Base-by-base conservation (phyloP, 768 basidiomycete genomes). In the Tylopilus intermedius region DNA sequence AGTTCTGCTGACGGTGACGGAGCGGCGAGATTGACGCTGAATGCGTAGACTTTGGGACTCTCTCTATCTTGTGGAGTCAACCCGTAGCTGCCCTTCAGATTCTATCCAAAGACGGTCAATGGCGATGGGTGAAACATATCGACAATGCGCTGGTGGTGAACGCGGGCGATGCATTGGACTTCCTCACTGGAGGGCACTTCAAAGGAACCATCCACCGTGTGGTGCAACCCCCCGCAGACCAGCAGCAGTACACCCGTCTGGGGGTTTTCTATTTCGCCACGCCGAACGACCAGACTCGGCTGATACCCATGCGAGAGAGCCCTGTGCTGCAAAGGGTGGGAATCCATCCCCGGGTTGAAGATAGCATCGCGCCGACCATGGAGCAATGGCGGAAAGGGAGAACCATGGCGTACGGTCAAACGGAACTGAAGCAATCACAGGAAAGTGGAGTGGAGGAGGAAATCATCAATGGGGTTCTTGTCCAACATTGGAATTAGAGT, bases 71-170 rank as follows among this genome's bases (percentile, higher is more conserved):
- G 3, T 84, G 78, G 72, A 79, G 79, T 44, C 83, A 86, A 56
- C 82, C 83, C 3, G 74, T 83, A 3, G 72, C 77, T 5, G 82
- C 74, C 0, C 70, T 84, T 8, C 82, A 84, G 45, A 82, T 86
- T 38, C 65, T 82, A 8, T 72, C 74, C 0, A 73, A 58, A 3
- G 79, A 81, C 29, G 77, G 77, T 0, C 68, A 64, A 37, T 84
- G 83, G 81, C 74, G 72, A 33, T 82, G 80, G 79, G 74, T 83
- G 18, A 76, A 70, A 50, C 81, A 84, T 53, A 71, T 82, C 8
- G 78, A 80, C 5, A 79, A 82, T 51, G 81, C 80, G 0, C 64
- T 84, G 26, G 81, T 82, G 8, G 72, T 86, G 45, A 84, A 84
- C 47, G 73, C 78, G 0, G 83, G 82, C 5, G 83, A 84, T 53